phyloP scores from a whole-genome alignment of 352 stramenopile species.

The Elongisporangium senticosum region DNA sequence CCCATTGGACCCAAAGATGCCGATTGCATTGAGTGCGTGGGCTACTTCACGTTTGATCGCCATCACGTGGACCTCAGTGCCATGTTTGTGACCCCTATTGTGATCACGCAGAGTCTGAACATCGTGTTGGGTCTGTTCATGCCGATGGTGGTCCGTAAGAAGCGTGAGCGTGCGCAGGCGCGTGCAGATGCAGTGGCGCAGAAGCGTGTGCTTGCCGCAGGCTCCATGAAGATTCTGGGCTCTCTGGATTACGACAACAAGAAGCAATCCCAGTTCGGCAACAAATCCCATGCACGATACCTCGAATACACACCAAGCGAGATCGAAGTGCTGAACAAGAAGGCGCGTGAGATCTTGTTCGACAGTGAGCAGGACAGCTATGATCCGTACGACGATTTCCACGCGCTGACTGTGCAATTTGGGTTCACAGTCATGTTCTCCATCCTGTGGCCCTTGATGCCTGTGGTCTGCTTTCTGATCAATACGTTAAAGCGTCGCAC shows the following conservation, averaged over 20 bases:
- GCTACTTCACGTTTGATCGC: constrained; percentile 80
- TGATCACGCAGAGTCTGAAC: constrained; percentile 80
- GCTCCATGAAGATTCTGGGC: constrained; percentile 78
- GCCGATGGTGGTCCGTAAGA: constrained; percentile 63
- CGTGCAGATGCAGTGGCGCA: constrained; percentile 57
- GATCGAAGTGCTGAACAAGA: constrained; percentile 63
- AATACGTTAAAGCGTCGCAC: constrained; percentile 65
- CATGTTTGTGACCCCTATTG: constrained; percentile 85
- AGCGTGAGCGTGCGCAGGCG: constrained; percentile 50
- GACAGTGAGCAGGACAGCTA: constrained; percentile 70
- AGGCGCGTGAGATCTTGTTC: constrained; percentile 63
- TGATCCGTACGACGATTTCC: constrained; percentile 75
- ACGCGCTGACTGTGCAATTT: constrained; percentile 63
- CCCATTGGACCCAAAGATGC: constrained; percentile 59
- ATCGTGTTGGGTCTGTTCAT: constrained; percentile 62
- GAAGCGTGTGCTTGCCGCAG: constrained; percentile 58
- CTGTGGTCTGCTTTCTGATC: constrained; percentile 63
- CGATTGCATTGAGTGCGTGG: constrained; percentile 69
- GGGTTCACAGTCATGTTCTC: constrained; percentile 81
- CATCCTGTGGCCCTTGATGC: constrained; percentile 74
- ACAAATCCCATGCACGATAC: constrained; percentile 61
- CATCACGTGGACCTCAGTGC: constrained; percentile 78
- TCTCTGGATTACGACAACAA: constrained; percentile 74
- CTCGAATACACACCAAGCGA: constrained; percentile 52
- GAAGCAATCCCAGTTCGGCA: constrained; percentile 64